Conservation (phyloP, 306 rosid species). For the Ceratonia siliqua region DNA sequence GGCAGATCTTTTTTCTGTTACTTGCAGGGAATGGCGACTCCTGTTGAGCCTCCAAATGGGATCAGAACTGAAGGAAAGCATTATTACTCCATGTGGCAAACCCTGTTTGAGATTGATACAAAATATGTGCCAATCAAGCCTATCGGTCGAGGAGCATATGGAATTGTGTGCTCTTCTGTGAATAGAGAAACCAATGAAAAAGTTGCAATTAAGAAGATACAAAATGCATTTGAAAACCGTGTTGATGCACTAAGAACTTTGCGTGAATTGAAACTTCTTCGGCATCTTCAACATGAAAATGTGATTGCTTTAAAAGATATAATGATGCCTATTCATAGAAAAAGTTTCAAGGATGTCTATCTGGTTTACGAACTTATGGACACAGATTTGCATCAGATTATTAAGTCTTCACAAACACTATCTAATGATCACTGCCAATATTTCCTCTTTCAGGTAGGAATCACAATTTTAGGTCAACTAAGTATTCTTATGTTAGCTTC, state of each 20-base stretch:
- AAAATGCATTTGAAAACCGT: conserved; percentile 81
- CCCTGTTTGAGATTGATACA: conserved; percentile 84
- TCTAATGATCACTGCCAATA: conserved; percentile 89
- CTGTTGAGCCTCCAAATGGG: conserved; percentile 93
- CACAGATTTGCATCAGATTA: conserved; percentile 93
- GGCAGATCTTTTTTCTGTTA: background rate
- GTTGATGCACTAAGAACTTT: conserved; percentile 83
- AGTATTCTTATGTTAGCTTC: conserved; percentile 12
- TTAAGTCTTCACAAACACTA: conserved; percentile 82
- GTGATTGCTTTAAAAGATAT: conserved; percentile 90
- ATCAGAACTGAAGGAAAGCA: conserved; percentile 69
- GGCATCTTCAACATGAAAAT: conserved; percentile 80
- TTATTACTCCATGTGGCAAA: conserved; percentile 90
- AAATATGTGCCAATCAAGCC: conserved; percentile 94
- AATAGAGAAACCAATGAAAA: conserved; percentile 78
- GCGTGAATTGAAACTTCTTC: conserved; percentile 86
- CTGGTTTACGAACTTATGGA: conserved; percentile 96
- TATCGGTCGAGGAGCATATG: conserved; percentile 89
- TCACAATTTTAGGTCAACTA: background rate
- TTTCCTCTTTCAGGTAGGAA: conserved; percentile 91
- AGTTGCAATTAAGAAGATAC: conserved; percentile 88
- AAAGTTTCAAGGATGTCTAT: conserved; percentile 82
- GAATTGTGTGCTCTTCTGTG: conserved; percentile 87
- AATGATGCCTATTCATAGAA: conserved; percentile 79
- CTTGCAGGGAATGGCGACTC: conserved; percentile 80